Conservation (phyloP, 345 rosid genomes). For the Syzygium oleosum region DNA sequence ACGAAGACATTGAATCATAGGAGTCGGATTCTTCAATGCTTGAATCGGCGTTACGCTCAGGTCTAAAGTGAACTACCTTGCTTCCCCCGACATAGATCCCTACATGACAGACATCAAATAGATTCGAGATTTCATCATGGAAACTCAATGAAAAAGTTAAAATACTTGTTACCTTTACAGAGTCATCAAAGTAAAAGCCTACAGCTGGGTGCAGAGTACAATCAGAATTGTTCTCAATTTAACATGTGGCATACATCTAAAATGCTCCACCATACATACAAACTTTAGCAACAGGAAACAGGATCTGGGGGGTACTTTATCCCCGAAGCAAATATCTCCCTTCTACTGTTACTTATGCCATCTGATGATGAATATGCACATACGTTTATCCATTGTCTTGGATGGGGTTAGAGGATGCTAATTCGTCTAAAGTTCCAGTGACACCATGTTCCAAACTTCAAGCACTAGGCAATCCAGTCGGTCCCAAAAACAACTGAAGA, state of each 20-base stretch:
- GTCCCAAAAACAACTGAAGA: neutral
- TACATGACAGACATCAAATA: conserved; percentile 6
- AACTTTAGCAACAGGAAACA: neutral
- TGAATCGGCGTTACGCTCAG: conserved; percentile 38
- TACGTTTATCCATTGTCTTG: neutral
- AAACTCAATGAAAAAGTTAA: neutral
- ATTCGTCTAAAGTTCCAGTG: neutral
- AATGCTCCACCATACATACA: neutral
- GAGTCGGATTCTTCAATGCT: conserved; percentile 24
- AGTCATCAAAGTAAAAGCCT: neutral
- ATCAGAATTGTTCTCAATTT: neutral
- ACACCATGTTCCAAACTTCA: neutral
- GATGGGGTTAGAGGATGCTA: neutral
- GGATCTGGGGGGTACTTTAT: neutral
- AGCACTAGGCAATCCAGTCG: neutral
- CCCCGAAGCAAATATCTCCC: neutral
- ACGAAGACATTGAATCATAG: conserved; percentile 31
- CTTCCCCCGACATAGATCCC: conserved; percentile 97
- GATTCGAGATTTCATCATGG: neutral
- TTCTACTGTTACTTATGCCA: neutral
- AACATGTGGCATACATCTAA: neutral
- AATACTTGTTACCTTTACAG: neutral
- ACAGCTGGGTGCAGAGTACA: neutral
- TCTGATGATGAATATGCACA: neutral
- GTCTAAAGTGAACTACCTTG: conserved; percentile 96